Percentiles rank a stretch among this genome's conserved stretches.
Conservation (phyloP, 2,329 filamentous ascomycete genomes). For the Aspergillus calidoustus region DNA sequence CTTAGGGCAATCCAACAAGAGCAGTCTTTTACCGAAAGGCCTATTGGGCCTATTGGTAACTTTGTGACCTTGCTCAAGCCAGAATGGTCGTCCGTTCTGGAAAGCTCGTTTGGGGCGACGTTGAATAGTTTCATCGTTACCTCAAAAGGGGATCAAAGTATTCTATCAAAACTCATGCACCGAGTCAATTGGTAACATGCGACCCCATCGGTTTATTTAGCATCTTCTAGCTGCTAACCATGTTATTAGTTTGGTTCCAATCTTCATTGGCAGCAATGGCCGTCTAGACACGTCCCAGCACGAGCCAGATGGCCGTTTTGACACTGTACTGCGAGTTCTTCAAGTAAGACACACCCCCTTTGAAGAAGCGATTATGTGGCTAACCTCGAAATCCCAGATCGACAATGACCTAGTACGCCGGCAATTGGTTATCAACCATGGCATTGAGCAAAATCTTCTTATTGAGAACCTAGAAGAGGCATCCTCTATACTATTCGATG, state of each 20-base stretch:
- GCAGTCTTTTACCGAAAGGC: constrained; percentile 68
- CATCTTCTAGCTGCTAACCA: constrained; percentile 21
- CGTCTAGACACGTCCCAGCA: constrained; percentile 64
- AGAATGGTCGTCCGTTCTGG: constrained; percentile 81
- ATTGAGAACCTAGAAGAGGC: constrained; percentile 71
- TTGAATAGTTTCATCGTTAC: constrained; percentile 82
- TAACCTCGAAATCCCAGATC: constrained; percentile 56
- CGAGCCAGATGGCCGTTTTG: constrained; percentile 73
- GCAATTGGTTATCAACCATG: constrained; percentile 79
- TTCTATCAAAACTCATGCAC: constrained; percentile 69
- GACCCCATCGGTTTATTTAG: constrained; percentile 12
- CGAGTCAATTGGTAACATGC: constrained; percentile 53
- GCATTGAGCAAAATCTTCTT: constrained; percentile 83
- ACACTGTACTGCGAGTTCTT: constrained; percentile 80
- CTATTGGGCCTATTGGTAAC: constrained; percentile 81
- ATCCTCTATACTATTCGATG: constrained; percentile 69
- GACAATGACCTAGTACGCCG: constrained; percentile 78
- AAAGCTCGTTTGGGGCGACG: constrained; percentile 71
- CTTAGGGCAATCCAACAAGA: constrained; percentile 73
- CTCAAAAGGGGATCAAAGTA: constrained; percentile 74
- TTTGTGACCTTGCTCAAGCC: constrained; percentile 77
- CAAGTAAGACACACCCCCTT: constrained; percentile 50
- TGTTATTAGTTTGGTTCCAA: constrained; percentile 54
- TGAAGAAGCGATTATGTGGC: constrained; percentile 11
- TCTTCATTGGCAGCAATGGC: constrained; percentile 66